A percentile compares a stretch with the other conserved stretches of the same genome.
Conservation (phyloP, 345 rosid species). For the Eucalyptus curtisii region DNA sequence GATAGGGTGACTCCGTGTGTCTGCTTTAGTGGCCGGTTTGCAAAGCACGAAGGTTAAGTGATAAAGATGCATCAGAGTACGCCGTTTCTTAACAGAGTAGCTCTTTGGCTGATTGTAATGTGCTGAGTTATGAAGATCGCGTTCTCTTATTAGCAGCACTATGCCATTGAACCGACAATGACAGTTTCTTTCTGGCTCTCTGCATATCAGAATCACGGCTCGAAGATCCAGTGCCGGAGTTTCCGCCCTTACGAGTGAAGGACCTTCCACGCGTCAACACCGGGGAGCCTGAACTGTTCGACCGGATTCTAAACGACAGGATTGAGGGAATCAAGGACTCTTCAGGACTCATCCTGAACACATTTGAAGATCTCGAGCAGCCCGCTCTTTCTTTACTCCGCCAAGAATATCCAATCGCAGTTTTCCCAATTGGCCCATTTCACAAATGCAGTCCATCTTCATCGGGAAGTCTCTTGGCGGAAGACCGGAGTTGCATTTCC, state of each 20-base stretch:
- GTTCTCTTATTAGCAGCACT: neutral
- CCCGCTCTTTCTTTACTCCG: slow-evolving; percentile 4
- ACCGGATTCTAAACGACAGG: neutral
- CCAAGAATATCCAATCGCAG: slow-evolving; percentile 10
- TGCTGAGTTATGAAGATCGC: neutral
- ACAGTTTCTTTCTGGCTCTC: neutral
- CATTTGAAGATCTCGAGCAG: slow-evolving; percentile 39
- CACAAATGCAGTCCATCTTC: slow-evolving; percentile 17
- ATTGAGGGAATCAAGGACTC: slow-evolving; percentile 13
- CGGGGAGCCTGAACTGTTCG: neutral
- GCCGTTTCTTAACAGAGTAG: neutral
- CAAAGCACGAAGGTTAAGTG: neutral
- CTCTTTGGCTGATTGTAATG: neutral
- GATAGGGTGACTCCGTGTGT: neutral
- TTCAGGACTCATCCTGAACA: slow-evolving; percentile 42
- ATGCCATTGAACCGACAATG: neutral
- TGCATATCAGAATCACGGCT: slow-evolving; percentile 12
- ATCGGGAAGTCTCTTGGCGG: slow-evolving; percentile 11
- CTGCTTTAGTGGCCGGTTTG: neutral
- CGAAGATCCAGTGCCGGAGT: slow-evolving; percentile 22
- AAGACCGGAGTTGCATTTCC: slow-evolving; percentile 16
- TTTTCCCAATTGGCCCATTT: slow-evolving; percentile 38
- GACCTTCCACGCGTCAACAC: slow-evolving; percentile 23
- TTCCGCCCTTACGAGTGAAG: slow-evolving; percentile 29
- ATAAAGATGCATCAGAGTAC: neutral